Evolutionary conservation across 306 rosid species (phyloP).

Genomic region (Lithocarpus polystachyus): DNA sequence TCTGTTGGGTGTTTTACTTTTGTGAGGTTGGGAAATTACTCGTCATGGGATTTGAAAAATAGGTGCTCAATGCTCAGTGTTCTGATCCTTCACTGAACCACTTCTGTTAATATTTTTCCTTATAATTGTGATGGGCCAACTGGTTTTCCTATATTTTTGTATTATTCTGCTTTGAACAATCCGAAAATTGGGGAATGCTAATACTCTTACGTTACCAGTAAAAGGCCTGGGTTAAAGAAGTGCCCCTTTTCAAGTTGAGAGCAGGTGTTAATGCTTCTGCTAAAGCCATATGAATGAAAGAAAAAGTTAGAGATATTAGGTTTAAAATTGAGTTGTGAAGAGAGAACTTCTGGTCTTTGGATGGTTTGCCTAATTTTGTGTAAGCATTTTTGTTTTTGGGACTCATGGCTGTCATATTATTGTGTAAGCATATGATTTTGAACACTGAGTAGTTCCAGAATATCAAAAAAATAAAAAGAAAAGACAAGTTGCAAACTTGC

Average conservation of each 20-base stretch:
- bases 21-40: background rate
- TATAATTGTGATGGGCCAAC: background rate
- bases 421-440: background rate
- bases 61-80: background rate
- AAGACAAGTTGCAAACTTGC: background rate
- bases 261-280: background rate
- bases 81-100: background rate
- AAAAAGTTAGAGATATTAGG: background rate
- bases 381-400: background rate
- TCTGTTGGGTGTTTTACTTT: background rate
- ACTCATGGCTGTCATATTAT: background rate
- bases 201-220: background rate
- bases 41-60: background rate
- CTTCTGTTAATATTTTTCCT: background rate
- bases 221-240: background rate
- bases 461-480: background rate
- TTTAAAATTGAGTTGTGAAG: background rate
- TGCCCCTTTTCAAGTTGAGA: background rate
- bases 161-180: background rate
- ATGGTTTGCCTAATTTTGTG: background rate
- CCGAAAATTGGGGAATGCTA: background rate
- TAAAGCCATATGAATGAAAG: background rate
- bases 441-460: background rate
- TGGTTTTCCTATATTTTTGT: background rate
- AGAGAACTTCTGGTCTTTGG: background rate